Evolutionary conservation across 306 rosid species (phyloP).

Genomic region (Cucurbita ficifolia): DNA sequence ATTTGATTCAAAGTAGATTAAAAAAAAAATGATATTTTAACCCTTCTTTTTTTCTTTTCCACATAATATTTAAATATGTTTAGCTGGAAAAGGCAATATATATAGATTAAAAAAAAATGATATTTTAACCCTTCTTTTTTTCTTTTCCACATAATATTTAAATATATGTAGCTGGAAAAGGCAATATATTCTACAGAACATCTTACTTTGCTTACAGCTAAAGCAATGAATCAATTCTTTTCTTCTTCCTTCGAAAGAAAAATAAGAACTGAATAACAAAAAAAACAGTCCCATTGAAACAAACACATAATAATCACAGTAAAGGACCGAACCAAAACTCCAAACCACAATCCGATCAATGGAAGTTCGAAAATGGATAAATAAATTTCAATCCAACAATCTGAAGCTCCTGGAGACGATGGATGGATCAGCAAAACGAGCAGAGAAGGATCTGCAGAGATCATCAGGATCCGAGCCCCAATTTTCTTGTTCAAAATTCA

Average conservation of each 20-base stretch:
- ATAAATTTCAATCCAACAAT: neutral
- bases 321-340: neutral
- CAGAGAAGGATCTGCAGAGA: conserved; percentile 7
- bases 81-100: neutral
- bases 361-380: neutral
- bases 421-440: conserved; percentile 5
- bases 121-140: neutral
- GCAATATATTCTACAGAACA: too few species aligned
- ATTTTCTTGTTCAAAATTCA: neutral
- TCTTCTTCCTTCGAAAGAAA: neutral
- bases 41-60: neutral
- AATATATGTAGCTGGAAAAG: neutral
- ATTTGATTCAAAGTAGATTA: too few species aligned
- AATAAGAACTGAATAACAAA: neutral
- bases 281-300: neutral
- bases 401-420: neutral
- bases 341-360: neutral
- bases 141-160: neutral
- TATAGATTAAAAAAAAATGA: too few species aligned
- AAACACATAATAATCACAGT: neutral
- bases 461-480: neutral
- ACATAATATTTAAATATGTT: neutral
- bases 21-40: too few species aligned
- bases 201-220: neutral
- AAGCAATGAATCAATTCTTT: neutral